Evolutionary conservation across 1,284 basidiomycete species (phyloP).

Genomic region (Ceratobasidium sp.): DNA sequence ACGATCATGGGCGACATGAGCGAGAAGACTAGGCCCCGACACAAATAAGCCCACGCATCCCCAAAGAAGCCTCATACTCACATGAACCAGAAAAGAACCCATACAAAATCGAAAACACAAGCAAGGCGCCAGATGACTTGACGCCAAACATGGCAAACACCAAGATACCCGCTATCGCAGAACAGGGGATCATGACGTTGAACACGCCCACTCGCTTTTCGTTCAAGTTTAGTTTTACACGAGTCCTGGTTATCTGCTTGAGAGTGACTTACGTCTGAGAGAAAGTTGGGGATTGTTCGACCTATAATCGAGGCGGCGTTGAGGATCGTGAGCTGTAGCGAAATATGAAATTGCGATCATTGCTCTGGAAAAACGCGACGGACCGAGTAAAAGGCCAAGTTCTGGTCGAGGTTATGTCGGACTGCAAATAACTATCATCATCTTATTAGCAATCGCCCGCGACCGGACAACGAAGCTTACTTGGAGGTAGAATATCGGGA

Average conservation of each 20-base stretch:
- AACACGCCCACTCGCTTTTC: slow-evolving; percentile 46
- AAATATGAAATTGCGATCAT: neutral
- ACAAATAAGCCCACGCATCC: neutral
- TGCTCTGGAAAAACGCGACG: too few species aligned
- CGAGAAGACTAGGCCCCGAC: slow-evolving; percentile 6
- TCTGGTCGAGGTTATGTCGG: slow-evolving; percentile 24
- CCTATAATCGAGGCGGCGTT: slow-evolving; percentile 40
- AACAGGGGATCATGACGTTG: slow-evolving; percentile 44
- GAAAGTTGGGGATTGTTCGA: slow-evolving; percentile 42
- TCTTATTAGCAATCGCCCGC: neutral
- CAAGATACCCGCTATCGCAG: slow-evolving; percentile 37
- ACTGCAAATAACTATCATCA: slow-evolving; percentile 27
- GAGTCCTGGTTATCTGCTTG: neutral
- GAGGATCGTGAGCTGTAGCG: slow-evolving; percentile 16
- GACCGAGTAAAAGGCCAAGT: slow-evolving; percentile 39
- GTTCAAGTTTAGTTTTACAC: too few species aligned
- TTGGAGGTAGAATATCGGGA: slow-evolving; percentile 43
- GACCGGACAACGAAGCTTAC: neutral
- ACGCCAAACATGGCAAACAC: slow-evolving; percentile 49
- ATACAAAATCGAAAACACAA: slow-evolving; percentile 35
- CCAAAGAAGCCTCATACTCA: neutral
- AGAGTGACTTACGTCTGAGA: slow-evolving; percentile 28
- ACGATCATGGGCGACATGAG: slow-evolving; percentile 39
- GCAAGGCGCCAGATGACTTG: slow-evolving; percentile 36
- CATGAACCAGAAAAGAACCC: slow-evolving; percentile 44